These are phyloP conservation scores for Akanthomyces uredinophilus DNA, from an alignment of 2,329 filamentous ascomycete species.

Conservation along the genomic window DNA sequence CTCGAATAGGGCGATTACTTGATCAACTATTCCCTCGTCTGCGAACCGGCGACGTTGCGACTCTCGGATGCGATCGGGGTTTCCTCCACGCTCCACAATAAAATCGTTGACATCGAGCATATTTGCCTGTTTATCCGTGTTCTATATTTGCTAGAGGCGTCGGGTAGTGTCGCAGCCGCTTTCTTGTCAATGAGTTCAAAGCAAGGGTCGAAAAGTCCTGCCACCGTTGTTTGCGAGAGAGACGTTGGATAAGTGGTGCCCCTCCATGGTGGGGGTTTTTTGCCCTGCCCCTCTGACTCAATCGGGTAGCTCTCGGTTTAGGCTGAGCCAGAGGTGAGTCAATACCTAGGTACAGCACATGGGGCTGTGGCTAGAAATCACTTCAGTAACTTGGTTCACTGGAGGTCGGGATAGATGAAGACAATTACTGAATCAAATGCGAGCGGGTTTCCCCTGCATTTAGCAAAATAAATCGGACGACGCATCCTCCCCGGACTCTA, in stretches of 20 bases:
- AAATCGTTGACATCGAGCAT: conserved; percentile 79
- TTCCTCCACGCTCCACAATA: conserved; percentile 79
- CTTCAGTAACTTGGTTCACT: neutral
- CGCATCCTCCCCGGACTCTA: neutral
- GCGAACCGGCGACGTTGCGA: conserved; percentile 81
- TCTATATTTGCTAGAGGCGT: neutral
- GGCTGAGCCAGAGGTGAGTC: neutral
- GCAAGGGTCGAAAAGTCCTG: neutral
- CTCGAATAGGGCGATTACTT: conserved; percentile 82
- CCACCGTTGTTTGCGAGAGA: conserved; percentile 1
- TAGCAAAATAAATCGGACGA: neutral
- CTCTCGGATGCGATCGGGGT: conserved; percentile 87
- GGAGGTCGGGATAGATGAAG: neutral
- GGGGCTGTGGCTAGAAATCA: neutral
- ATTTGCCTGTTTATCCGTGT: conserved; percentile 16
- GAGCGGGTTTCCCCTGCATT: neutral
- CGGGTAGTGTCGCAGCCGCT: neutral
- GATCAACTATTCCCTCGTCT: conserved; percentile 78
- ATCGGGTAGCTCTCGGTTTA: neutral
- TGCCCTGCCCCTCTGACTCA: conserved; percentile 15
- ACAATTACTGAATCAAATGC: neutral
- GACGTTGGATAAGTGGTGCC: neutral
- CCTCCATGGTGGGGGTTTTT: conserved; percentile 13
- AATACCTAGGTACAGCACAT: neutral
- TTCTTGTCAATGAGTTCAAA: neutral